Conservation (phyloP, 2,329 filamentous ascomycete species). For the Xylaria hypoxylon region DNA sequence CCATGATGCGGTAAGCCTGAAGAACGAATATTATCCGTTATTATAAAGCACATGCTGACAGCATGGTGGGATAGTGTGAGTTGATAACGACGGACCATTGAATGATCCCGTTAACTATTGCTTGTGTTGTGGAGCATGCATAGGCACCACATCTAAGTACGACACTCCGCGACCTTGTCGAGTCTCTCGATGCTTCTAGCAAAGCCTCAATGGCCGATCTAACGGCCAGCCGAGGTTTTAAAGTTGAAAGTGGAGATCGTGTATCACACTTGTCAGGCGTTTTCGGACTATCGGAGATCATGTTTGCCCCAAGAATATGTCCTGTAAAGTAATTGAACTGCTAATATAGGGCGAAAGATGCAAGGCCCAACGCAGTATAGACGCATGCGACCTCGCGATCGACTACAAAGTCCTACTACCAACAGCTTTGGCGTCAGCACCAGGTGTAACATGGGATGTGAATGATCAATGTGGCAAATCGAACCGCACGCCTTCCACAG, state of each 20-base stretch:
- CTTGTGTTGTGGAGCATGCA: slow-evolving; percentile 19
- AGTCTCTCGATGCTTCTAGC: background rate
- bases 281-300: slow-evolving; percentile 1
- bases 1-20: slow-evolving; percentile 27
- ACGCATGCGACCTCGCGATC: slow-evolving; percentile 12
- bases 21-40: slow-evolving; percentile 1
- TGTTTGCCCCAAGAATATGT: slow-evolving; percentile 20
- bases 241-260: background rate
- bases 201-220: slow-evolving; percentile 2
- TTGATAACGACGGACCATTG: slow-evolving; percentile 5
- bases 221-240: background rate
- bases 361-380: background rate
- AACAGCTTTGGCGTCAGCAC: background rate
- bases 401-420: background rate
- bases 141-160: background rate
- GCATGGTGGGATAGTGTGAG: slow-evolving; percentile 18
- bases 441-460: background rate
- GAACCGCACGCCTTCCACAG: background rate
- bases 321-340: slow-evolving; percentile 2
- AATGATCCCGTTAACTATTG: background rate
- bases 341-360: slow-evolving; percentile 2
- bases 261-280: background rate
- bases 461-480: background rate
- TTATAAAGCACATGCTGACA: slow-evolving; percentile 31
- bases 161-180: background rate